Evolutionary conservation across 805 yeast genomes (phyloP).

Genomic region (Wickerhamomyces hampshirensis): DNA sequence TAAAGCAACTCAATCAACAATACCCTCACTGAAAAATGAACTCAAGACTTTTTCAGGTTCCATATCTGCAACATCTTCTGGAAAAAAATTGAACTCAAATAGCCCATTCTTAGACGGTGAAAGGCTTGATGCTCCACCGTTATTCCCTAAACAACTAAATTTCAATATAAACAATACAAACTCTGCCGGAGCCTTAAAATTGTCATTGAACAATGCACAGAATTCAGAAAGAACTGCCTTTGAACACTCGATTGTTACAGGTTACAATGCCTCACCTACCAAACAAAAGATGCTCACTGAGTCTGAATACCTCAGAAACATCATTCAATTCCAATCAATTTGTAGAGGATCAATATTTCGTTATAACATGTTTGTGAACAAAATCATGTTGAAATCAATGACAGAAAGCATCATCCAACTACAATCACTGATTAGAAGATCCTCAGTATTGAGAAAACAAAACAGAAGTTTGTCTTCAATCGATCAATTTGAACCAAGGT

Average conservation of each 20-base stretch:
- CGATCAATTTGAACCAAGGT: slow-evolving; percentile 14
- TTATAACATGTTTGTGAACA: slow-evolving; percentile 56
- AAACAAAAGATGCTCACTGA: slow-evolving; percentile 17
- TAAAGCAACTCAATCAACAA: slow-evolving; percentile 17
- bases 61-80: slow-evolving; percentile 2
- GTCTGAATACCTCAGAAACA: slow-evolving; percentile 22
- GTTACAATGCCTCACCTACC: slow-evolving; percentile 20
- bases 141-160: slow-evolving; percentile 3
- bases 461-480: slow-evolving; percentile 26
- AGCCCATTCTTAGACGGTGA: slow-evolving; percentile 20
- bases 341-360: slow-evolving; percentile 67
- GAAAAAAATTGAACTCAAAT: slow-evolving; percentile 4
- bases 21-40: slow-evolving; percentile 8
- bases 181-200: no score
- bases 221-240: no score
- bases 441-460: slow-evolving; percentile 24
- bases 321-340: slow-evolving; percentile 59
- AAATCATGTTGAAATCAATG: slow-evolving; percentile 55
- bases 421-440: slow-evolving; percentile 51
- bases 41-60: slow-evolving; percentile 5
- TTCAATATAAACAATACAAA: not conserved
- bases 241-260: slow-evolving; percentile 6
- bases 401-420: slow-evolving; percentile 44
- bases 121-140: slow-evolving; percentile 1
- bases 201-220: no score